Evolutionary conservation across 1,284 basidiomycete genomes (phyloP).

Genomic region (Pisolithus thermaeus): DNA sequence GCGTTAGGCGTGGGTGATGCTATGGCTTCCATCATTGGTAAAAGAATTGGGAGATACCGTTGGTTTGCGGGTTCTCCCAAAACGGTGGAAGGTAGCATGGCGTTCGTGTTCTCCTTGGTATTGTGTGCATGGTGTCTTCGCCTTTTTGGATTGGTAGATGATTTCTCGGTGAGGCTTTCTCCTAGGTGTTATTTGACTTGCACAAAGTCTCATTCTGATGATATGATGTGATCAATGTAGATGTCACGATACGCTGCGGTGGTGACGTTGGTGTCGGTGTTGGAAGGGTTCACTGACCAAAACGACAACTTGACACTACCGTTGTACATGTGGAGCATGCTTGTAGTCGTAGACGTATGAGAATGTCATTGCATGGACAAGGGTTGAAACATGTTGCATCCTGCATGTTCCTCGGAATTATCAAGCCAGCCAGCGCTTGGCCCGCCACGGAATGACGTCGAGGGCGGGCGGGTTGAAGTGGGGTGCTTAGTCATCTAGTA

Average conservation of each 20-base stretch:
- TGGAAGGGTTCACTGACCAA: slow-evolving; percentile 88
- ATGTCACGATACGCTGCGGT: slow-evolving; percentile 50
- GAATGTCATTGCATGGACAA: neutral
- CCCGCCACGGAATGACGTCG: slow-evolving; percentile 7
- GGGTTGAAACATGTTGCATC: neutral
- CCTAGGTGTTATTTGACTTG: neutral
- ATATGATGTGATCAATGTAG: slow-evolving; percentile 29
- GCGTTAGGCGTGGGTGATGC: slow-evolving; percentile 93
- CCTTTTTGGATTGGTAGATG: slow-evolving; percentile 59
- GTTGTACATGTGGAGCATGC: slow-evolving; percentile 81
- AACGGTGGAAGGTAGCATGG: slow-evolving; percentile 87
- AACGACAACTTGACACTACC: slow-evolving; percentile 94
- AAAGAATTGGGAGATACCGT: slow-evolving; percentile 68
- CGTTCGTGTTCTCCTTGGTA: slow-evolving; percentile 75
- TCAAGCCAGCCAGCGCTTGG: neutral
- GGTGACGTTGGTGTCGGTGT: slow-evolving; percentile 58
- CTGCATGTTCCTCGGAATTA: neutral
- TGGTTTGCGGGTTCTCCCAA: slow-evolving; percentile 86
- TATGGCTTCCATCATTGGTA: slow-evolving; percentile 88
- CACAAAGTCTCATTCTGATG: neutral
- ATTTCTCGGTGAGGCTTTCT: slow-evolving; percentile 60
- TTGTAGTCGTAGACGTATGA: slow-evolving; percentile 48
- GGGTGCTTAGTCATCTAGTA: slow-evolving; percentile 9
- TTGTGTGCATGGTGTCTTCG: slow-evolving; percentile 67
- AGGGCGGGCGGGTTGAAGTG: neutral